Evolutionary conservation across 805 yeast genomes (phyloP), one percentile per base, ranked within the genome.

Genomic region (Candida broadrunensis): DNA sequence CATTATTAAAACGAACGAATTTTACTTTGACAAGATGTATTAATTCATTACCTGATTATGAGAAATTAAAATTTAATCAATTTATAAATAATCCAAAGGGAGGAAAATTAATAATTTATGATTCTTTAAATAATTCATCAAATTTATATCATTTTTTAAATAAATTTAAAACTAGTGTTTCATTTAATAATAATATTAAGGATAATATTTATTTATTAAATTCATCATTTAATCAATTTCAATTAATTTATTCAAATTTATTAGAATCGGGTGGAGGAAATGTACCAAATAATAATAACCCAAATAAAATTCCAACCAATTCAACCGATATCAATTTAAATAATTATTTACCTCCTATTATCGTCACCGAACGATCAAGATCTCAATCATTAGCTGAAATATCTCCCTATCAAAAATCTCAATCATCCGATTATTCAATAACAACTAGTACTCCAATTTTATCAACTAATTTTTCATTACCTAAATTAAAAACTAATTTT

Each of bases 1-100:
- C 97, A 0, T 68, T 90, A 32, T 65, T 90, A 47, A 85, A 82
- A 56, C 75, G 98, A 48, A 68, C 80, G 24, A 83, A 82, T 39
- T 90, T 86, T 52, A 80, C 81, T 2, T 66, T 90, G 41, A 66
- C 65, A 35, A 73, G 80, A 53, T 80, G 88, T 49, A 63, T 85
- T 18, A 78, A 75, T 37, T 81, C 86, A 23, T 61, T 85, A 37
- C 78, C 87, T 0, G 50, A 61, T 4, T 64, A 65, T 41, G 89
- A 83, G 42, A 75, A 72, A 46, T 38, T 49, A 2, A 51, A 72
- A 11, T 63, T 81, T 38, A 54, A 65, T 17, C 50, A 53, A 19
- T 74, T 67, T 46, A 46, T 75, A n/a, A 27, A 33, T 11, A 25
- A 38, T 17, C 30, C 30, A 12, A 29, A 32, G 4, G 21, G 20